Percentiles rank a stretch among this genome's conserved stretches.
These are phyloP conservation scores for Ustilago sp. DNA, from an alignment of 1,284 basidiomycete genomes.

Conservation along the genomic window DNA sequence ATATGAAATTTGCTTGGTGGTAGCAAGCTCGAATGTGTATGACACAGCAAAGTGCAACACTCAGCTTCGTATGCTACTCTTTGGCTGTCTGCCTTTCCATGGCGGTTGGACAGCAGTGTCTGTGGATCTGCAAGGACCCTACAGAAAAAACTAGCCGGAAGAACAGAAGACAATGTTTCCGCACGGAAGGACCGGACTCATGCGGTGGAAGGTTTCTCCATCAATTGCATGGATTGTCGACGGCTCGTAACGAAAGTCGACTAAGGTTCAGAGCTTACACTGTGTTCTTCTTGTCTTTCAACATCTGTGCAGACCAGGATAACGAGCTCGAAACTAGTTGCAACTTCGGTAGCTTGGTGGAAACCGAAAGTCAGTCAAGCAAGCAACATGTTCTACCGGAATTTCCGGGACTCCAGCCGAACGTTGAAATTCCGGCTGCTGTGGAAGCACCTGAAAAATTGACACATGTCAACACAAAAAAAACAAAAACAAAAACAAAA, in stretches of 20 bases:
- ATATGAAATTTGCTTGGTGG: neutral
- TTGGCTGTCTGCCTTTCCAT: neutral
- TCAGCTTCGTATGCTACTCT: neutral
- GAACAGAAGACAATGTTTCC: neutral
- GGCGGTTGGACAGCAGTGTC: neutral
- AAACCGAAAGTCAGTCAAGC: neutral
- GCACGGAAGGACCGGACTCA: neutral
- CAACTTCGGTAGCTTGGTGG: neutral
- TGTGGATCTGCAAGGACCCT: neutral
- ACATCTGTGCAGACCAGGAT: neutral
- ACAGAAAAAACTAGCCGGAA: neutral
- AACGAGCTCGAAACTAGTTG: neutral
- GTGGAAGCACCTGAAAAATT: neutral
- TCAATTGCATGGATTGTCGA: neutral
- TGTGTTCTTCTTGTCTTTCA: neutral
- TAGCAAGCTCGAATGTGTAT: neutral
- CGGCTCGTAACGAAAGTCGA: neutral
- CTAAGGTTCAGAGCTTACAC: neutral
- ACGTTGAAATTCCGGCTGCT: slow-evolving; percentile 3
- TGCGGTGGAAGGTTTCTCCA: neutral
- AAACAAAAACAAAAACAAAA: no score
- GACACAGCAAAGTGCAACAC: neutral
- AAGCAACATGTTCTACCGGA: slow-evolving; percentile 1
- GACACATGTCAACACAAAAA: neutral
- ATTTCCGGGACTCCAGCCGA: slow-evolving; percentile 1